Conservation (phyloP, 2,329 filamentous ascomycete species). For the Aquanectria penicillioides region DNA sequence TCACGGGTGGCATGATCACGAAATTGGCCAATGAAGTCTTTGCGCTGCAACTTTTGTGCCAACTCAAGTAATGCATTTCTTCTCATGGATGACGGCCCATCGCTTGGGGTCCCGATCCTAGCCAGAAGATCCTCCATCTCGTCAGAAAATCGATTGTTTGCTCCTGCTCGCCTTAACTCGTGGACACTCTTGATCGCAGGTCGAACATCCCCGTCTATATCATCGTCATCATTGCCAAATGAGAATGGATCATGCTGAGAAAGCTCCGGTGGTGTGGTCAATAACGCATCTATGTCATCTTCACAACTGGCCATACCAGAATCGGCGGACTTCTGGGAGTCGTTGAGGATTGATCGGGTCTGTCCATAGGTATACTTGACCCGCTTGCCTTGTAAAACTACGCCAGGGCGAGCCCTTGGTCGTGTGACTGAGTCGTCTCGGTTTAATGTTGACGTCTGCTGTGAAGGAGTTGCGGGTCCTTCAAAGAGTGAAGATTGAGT, state of each 20-base stretch:
- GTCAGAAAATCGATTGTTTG: constrained; percentile 72
- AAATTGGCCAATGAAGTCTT: constrained; percentile 75
- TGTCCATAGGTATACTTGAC: constrained; percentile 50
- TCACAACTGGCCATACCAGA: constrained; percentile 34
- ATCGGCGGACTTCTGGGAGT: constrained; percentile 40
- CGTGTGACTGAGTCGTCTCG: constrained; percentile 35
- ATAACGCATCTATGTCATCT: constrained; percentile 35
- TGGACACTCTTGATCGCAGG: constrained; percentile 71
- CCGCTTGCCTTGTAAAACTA: constrained; percentile 42
- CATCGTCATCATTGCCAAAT: constrained; percentile 45
- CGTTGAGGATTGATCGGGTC: constrained; percentile 43
- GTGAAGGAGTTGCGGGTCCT: constrained; percentile 33
- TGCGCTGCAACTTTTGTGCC: constrained; percentile 67
- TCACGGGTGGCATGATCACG: constrained; percentile 78
- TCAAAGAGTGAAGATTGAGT: constrained; percentile 25
- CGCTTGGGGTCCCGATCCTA: constrained; percentile 63
- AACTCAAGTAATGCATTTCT: constrained; percentile 69
- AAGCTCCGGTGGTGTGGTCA: constrained; percentile 36
- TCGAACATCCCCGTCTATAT: constrained; percentile 54
- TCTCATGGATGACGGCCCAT: constrained; percentile 60
- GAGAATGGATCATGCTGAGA: constrained; percentile 39
- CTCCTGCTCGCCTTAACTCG: constrained; percentile 72
- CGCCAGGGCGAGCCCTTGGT: constrained; percentile 39
- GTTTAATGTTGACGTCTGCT: constrained; percentile 27
- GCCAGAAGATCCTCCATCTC: constrained; percentile 72